Percentiles rank a stretch among this genome's conserved stretches.
These are phyloP conservation scores for Groenewaldozyma auringiensis DNA, from an alignment of 1,139 yeast species.

Conservation along the genomic window DNA sequence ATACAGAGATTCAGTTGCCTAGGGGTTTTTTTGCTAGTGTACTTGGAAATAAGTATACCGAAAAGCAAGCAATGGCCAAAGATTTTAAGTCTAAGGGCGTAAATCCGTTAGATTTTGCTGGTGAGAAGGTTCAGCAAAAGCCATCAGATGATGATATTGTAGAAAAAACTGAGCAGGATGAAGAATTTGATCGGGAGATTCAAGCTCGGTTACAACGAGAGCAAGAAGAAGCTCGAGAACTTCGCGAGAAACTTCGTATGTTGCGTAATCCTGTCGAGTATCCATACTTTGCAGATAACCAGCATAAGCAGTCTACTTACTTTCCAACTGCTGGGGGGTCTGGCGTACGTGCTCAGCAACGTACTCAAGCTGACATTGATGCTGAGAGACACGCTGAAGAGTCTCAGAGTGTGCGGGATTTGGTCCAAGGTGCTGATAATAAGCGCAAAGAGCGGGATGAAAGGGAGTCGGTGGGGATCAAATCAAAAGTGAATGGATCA, in stretches of 20 bases:
- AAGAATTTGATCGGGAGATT: not conserved
- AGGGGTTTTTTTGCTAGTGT: not conserved
- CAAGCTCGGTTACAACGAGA: not conserved
- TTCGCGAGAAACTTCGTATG: not conserved
- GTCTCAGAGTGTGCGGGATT: not conserved
- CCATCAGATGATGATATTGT: not conserved
- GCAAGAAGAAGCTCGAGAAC: not conserved
- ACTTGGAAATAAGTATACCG: not conserved
- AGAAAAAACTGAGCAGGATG: not conserved
- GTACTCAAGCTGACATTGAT: slow-evolving; percentile 4
- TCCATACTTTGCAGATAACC: not conserved
- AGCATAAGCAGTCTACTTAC: not conserved
- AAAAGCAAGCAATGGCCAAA: not conserved
- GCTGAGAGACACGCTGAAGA: slow-evolving; percentile 7
- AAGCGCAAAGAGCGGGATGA: slow-evolving; percentile 3
- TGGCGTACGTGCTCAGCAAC: not conserved
- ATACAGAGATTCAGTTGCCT: not conserved
- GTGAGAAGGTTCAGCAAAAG: not conserved
- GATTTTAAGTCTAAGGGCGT: not conserved
- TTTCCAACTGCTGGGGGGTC: not conserved
- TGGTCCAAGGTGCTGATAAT: slow-evolving; percentile 1
- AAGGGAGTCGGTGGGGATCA: slow-evolving; percentile 3
- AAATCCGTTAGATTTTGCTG: not conserved
- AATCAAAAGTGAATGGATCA: not conserved
- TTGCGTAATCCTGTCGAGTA: not conserved